Percentiles rank a stretch among this genome's conserved stretches.
Conservation (phyloP, 306 rosid genomes). For the Senna tora region DNA sequence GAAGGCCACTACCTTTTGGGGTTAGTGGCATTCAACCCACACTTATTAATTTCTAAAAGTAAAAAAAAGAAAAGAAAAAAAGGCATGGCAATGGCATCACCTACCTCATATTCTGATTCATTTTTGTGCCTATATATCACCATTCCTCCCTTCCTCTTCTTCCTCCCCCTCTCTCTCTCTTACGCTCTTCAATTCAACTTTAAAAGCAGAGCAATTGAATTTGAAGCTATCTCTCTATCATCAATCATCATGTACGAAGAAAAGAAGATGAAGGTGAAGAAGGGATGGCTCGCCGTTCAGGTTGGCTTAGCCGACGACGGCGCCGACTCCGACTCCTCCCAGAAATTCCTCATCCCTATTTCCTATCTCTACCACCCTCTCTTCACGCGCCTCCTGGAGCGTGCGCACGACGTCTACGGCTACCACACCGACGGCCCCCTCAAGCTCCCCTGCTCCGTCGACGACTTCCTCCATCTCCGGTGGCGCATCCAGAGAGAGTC, state of each 20-base stretch:
- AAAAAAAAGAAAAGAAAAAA: background rate
- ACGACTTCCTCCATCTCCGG: constrained; percentile 66
- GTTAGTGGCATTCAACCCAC: no score
- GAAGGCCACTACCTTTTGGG: no score
- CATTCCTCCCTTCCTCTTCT: background rate
- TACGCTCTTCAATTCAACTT: no score
- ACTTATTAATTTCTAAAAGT: no score
- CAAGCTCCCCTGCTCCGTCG: constrained; percentile 67
- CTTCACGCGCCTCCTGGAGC: constrained; percentile 59
- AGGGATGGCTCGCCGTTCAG: constrained; percentile 69
- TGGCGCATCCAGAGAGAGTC: constrained; percentile 69
- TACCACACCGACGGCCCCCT: constrained; percentile 79
- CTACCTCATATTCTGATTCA: background rate
- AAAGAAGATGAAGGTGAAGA: constrained; percentile 78
- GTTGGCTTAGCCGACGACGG: constrained; percentile 68
- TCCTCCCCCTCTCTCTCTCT: background rate
- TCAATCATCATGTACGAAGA: constrained; percentile 40
- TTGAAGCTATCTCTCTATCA: no score
- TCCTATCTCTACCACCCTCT: constrained; percentile 71
- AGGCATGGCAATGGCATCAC: background rate
- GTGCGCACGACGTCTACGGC: constrained; percentile 68
- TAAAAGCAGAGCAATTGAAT: no score
- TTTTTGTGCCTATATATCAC: background rate
- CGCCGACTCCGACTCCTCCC: constrained; percentile 28
- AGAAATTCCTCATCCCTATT: constrained; percentile 62